Base-by-base conservation (phyloP, 225 moss, liverwort and hornwort genomes). In the Pseudisothecium myosuroides region DNA sequence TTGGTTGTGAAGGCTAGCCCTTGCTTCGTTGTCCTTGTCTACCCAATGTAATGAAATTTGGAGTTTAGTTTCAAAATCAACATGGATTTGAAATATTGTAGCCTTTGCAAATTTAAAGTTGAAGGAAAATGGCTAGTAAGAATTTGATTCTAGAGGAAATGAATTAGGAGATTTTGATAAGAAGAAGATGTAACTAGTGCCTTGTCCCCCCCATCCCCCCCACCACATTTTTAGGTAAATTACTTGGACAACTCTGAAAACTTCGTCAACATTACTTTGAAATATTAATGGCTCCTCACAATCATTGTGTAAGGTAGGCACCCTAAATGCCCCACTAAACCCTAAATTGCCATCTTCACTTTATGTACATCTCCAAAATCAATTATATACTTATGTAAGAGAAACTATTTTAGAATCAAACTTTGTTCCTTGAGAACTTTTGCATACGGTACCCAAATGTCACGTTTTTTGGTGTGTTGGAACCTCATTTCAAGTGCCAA, bases 11-110 rank as follows among this genome's bases (percentile, higher is more conserved):
- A 1, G 1, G 0, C 20, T 14, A 8, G 14, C 8, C 2, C 12
- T 3, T 22, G 6, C 11, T 68, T 22, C 1, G 1, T 68, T 0
- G 0, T 69, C 4, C 0, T 0, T 39, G 0, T 8, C 2, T 24
- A 1, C 10, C 2, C 3, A 2, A 69, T 24, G 12, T 39, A 23
- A 24, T 14, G 5, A 14, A 39, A 69, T 8, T 24, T 39, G 7
- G 13, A 39, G 23, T 14, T 23, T 69, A 69, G 39, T 23, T 69
- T 39, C 69, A 14, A 69, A 69, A 69, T 14, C 5, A 2, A 24
- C 5, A 39, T 22, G 4, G n/a, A 4, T 23, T n/a, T n/a, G n/a
- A n/a, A 68, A 68, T 4, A n/a, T n/a, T n/a, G 12, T 22, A 68
- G n/a, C 11, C 12, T 68, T 68, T n/a, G 21, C 11, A 67, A n/a